Evolutionary conservation across 208 protist genomes (phyloP).

Genomic region (Blechomonas ayalai): DNA sequence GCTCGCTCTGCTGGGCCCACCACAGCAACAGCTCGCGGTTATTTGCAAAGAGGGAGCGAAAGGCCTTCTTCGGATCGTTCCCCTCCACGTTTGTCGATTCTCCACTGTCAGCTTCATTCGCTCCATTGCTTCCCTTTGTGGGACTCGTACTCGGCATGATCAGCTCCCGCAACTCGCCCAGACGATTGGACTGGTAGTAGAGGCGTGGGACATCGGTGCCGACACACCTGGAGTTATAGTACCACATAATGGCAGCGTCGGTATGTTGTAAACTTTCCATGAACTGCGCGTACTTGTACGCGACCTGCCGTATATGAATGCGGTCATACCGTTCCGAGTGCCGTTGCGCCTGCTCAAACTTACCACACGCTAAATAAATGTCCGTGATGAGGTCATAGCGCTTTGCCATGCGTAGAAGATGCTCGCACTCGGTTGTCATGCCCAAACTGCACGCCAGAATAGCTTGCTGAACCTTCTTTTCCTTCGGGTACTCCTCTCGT

Average conservation of each 20-base stretch:
- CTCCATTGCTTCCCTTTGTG: constrained; percentile 2
- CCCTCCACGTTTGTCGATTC: constrained; percentile 15
- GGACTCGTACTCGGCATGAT: constrained; percentile 24
- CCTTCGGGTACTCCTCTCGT: constrained; percentile 65
- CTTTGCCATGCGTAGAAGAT: constrained; percentile 62
- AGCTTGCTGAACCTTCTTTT: constrained; percentile 89
- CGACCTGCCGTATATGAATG: constrained; percentile 88
- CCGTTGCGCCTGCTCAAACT: constrained; percentile 92
- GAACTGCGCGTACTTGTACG: constrained; percentile 93
- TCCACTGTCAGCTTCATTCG: constrained; percentile 22
- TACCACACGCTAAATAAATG: constrained; percentile 88
- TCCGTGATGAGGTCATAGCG: constrained; percentile 93
- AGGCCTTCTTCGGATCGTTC: constrained; percentile 22
- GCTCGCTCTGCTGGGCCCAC: constrained; percentile 92
- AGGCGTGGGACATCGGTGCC: constrained; percentile 91
- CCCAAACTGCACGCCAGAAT: constrained; percentile 93
- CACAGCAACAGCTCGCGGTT: constrained; percentile 84
- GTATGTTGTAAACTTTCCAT: constrained; percentile 93
- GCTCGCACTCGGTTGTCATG: constrained; percentile 90
- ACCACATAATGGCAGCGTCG: constrained; percentile 86
- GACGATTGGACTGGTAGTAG: constrained; percentile 78
- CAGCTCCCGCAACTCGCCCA: constrained; percentile 84
- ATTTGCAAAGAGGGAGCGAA: constrained; percentile 50
- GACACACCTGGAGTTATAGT: constrained; percentile 88
- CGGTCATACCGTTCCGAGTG: constrained; percentile 88